Base-by-base conservation (phyloP, 2,329 filamentous ascomycete genomes). In the Gnomoniopsis sp. region DNA sequence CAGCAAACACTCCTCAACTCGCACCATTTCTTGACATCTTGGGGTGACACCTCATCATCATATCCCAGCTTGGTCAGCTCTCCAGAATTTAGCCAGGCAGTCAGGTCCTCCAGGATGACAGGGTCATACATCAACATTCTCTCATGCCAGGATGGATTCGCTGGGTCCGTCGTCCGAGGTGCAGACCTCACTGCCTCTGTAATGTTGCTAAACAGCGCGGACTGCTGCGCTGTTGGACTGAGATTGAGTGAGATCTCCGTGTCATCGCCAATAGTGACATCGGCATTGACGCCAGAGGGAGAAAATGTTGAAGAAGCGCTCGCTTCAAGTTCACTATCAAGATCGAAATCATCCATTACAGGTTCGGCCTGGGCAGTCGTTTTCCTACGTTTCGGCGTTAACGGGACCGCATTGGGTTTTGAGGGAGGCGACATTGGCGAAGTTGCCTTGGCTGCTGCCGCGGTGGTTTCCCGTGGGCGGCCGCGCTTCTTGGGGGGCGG, bases 61-160 rank as follows among this genome's bases (percentile, higher is more conserved):
- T 84, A 88, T 0, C 85, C 85, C 0, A 85, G 81, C 3, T 78
- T 76, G 14, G 79, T 80, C 48, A 93, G 73, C 23, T 85, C 84
- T 14, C 88, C 88, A 3, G 81, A 81, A 65, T 96, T 97, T 17
- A 98, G 74, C 89, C 92, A 98, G 0, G 77, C 74, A 0, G 93
- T 83, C 15, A 99, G 77, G 64, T 97, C 92, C 72, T 98, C 93
- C 0, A 97, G 74, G 1, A 95, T 81, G 47, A 99, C 88, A 0
- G 93, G 91, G 67, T 98, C 93, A 70, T 96, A 98, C 70, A 98
- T 84, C 6, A 98, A 78, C 49, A 99, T 97, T 74, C 92, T 96
- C 73, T 98, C 91, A 66, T 96, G 81, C 90, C 93, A 98, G 2
- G 85, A 91, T 15, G 85, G 85, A 2, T 79, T 70, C 7, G 64